phyloP scores from a whole-genome alignment of 2,329 filamentous ascomycete species.

The Decorospora gaudefroyi region DNA sequence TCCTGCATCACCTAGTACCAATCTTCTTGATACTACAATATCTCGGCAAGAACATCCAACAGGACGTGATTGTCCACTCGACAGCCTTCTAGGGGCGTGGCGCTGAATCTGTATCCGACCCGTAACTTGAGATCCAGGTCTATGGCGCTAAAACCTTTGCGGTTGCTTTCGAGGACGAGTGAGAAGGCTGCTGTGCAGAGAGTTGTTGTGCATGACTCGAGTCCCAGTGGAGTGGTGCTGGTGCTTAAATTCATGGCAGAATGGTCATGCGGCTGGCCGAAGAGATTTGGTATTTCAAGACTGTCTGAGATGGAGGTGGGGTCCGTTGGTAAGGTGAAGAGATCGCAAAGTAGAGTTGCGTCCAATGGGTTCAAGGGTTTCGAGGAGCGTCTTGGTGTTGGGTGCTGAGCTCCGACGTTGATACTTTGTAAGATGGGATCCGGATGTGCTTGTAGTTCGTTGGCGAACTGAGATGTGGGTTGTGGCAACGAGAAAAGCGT shows the following conservation, averaged over 20 bases:
- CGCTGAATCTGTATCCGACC: conserved; percentile 13
- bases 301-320: neutral
- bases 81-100: conserved; percentile 12
- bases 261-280: neutral
- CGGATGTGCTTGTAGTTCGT: no score
- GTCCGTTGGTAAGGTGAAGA: neutral
- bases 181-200: conserved; percentile 23
- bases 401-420: no score
- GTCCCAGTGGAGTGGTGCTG: neutral
- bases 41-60: conserved; percentile 18
- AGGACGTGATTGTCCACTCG: conserved; percentile 17
- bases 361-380: conserved; percentile 1
- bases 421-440: no score
- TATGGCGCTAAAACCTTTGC: conserved; percentile 8
- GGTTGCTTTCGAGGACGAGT: conserved; percentile 17
- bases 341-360: neutral
- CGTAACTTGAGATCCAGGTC: conserved; percentile 20
- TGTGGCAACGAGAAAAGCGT: no score
- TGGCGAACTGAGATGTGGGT: no score
- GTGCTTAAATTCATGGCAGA: neutral
- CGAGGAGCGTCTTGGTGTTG: neutral
- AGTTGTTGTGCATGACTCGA: conserved; percentile 13
- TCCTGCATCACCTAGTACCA: neutral
- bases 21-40: conserved; percentile 7
- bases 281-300: neutral